Evolutionary conservation across 2,329 filamentous ascomycete genomes (phyloP).

Genomic region (Pseudopyricularia javanii): DNA sequence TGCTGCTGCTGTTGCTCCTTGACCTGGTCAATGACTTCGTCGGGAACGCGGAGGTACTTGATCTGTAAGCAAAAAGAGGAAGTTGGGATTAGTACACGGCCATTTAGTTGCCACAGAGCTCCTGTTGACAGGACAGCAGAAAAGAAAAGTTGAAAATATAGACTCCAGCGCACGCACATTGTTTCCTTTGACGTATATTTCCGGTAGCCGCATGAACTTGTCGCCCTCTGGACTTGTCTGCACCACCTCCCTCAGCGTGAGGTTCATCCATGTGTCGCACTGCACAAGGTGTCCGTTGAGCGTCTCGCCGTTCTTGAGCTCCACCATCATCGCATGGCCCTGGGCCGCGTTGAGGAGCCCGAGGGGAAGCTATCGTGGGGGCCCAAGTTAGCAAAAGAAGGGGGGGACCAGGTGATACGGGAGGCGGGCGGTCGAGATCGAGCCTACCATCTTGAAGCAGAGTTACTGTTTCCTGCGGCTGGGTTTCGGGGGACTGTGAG

Average conservation of each 20-base stretch:
- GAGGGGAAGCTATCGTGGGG: slow-evolving; percentile 43
- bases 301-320: slow-evolving; percentile 95
- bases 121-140: slow-evolving; percentile 1
- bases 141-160: too few species aligned
- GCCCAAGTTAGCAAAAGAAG: neutral
- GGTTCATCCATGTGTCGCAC: slow-evolving; percentile 99
- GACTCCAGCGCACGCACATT: too few species aligned
- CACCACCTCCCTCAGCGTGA: slow-evolving; percentile 92
- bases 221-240: slow-evolving; percentile 93
- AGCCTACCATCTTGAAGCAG: too few species aligned
- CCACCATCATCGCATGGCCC: slow-evolving; percentile 94
- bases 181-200: slow-evolving; percentile 94
- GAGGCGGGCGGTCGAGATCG: neutral
- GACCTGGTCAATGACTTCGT: slow-evolving; percentile 90
- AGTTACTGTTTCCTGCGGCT: too few species aligned
- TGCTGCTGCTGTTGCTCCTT: slow-evolving; percentile 82
- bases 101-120: slow-evolving; percentile 4
- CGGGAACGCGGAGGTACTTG: slow-evolving; percentile 92
- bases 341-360: slow-evolving; percentile 90
- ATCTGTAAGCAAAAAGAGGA: slow-evolving; percentile 45
- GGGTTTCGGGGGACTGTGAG: too few species aligned
- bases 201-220: slow-evolving; percentile 81
- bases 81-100: slow-evolving; percentile 8
- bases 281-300: slow-evolving; percentile 91
- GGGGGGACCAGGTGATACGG: neutral